phyloP scores from a whole-genome alignment of 148 eudicot genomes.

The Nyssa sinensis region DNA sequence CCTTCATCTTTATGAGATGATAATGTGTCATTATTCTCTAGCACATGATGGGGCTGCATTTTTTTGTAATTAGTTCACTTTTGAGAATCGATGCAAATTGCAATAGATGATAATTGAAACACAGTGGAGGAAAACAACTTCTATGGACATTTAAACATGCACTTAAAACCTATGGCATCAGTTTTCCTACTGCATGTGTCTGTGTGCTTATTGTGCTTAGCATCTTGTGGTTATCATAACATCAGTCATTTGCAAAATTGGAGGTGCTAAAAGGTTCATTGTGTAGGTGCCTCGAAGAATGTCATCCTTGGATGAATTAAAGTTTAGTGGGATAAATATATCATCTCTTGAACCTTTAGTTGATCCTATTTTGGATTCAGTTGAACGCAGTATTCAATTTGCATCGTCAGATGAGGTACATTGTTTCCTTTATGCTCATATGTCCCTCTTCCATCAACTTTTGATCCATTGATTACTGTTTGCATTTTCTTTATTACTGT shows the following conservation, averaged over 20 bases:
- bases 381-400: slow-evolving; percentile 26
- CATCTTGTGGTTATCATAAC: background rate
- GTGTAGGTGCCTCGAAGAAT: slow-evolving; percentile 26
- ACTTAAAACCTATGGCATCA: background rate
- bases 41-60: background rate
- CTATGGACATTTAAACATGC: background rate
- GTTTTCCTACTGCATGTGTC: background rate
- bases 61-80: background rate
- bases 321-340: slow-evolving; percentile 16
- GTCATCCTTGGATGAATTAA: slow-evolving; percentile 24
- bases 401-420: slow-evolving; percentile 26
- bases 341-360: slow-evolving; percentile 21
- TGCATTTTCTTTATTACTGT: no score
- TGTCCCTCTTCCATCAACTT: no score
- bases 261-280: slow-evolving; percentile 12
- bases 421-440: background rate
- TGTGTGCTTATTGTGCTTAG: no score
- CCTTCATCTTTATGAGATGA: background rate
- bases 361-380: slow-evolving; percentile 28
- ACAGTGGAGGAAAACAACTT: background rate
- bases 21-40: no score
- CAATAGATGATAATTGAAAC: background rate
- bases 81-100: background rate
- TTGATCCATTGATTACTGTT: no score
- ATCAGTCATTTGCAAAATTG: background rate